phyloP scores from a whole-genome alignment of 2,329 filamentous ascomycete species.

The Arthrobotrys sinensis region DNA sequence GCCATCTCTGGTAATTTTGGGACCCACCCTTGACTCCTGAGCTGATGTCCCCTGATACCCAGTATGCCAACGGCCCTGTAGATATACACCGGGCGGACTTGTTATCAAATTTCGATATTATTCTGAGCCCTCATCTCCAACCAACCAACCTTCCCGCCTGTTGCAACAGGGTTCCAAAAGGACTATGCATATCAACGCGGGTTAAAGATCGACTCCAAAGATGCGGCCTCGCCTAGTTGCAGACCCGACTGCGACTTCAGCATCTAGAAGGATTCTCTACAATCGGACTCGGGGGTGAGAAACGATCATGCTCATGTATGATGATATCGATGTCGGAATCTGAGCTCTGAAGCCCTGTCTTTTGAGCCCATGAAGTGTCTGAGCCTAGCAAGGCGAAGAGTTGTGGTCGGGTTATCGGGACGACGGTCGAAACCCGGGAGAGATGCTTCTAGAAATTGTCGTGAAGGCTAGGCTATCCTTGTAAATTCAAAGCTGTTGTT shows the following conservation, averaged over 20 bases:
- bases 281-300: constrained; percentile 21
- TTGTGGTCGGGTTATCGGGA: constrained; percentile 3
- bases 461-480: constrained; percentile 4
- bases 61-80: background rate
- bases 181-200: constrained; percentile 20
- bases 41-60: background rate
- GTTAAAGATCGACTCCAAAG: constrained; percentile 22
- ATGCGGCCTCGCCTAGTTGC: constrained; percentile 53
- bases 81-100: constrained; percentile 5
- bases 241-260: constrained; percentile 46
- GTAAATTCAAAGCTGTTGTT: background rate
- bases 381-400: constrained; percentile 13
- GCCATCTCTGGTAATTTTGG: constrained; percentile 10
- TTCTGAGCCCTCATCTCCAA: constrained; percentile 11
- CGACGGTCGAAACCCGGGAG: background rate
- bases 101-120: constrained; percentile 9
- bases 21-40: constrained; percentile 23
- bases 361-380: background rate
- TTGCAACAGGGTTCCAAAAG: constrained; percentile 16
- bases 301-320: background rate
- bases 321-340: background rate
- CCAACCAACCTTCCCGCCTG: constrained; percentile 11
- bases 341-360: background rate
- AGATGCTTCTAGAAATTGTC: background rate
- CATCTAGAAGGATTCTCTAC: background rate